Percentiles rank a stretch among this genome's conserved stretches.
These are phyloP conservation scores for Aspergillus glaucus DNA, from an alignment of 2,329 filamentous ascomycete species.

Conservation along the genomic window DNA sequence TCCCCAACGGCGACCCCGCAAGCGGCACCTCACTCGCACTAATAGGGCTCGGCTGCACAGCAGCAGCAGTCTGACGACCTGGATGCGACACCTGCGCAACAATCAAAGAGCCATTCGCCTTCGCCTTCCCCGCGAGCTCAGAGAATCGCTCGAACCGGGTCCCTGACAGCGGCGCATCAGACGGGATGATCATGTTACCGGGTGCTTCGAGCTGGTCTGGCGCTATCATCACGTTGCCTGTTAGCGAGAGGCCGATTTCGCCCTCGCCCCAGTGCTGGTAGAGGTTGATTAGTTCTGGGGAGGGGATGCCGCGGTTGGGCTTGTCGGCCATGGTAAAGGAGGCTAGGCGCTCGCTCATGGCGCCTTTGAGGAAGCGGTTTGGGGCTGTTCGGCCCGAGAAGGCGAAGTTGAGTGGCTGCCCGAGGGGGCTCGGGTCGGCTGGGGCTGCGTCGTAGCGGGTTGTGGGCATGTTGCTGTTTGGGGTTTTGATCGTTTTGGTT, in stretches of 20 bases:
- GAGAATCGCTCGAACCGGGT: conserved; percentile 56
- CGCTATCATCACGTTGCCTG: conserved; percentile 60
- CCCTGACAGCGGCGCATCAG: conserved; percentile 46
- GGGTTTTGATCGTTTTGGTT: not conserved
- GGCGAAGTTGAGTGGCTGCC: conserved; percentile 43
- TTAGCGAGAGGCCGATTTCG: conserved; percentile 51
- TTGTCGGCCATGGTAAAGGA: conserved; percentile 53
- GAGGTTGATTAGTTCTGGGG: conserved; percentile 48
- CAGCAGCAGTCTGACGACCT: conserved; percentile 47
- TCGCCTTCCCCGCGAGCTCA: conserved; percentile 44
- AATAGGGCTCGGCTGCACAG: conserved; percentile 45
- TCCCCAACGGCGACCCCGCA: conserved; percentile 11
- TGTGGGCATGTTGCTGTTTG: not conserved
- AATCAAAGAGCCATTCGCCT: conserved; percentile 50
- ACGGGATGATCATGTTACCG: conserved; percentile 56
- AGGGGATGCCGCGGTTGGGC: conserved; percentile 49
- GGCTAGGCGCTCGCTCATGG: conserved; percentile 61
- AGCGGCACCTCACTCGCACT: conserved; percentile 47
- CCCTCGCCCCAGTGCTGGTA: conserved; percentile 59
- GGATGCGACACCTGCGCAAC: conserved; percentile 58
- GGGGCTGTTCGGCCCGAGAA: conserved; percentile 52
- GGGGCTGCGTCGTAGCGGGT: not conserved
- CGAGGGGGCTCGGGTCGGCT: conserved; percentile 29
- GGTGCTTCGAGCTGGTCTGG: conserved; percentile 52
- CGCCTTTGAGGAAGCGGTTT: conserved; percentile 62